Conservation (phyloP, 2,329 filamentous ascomycete genomes). For the Pseudophaeomoniella oleicola region DNA sequence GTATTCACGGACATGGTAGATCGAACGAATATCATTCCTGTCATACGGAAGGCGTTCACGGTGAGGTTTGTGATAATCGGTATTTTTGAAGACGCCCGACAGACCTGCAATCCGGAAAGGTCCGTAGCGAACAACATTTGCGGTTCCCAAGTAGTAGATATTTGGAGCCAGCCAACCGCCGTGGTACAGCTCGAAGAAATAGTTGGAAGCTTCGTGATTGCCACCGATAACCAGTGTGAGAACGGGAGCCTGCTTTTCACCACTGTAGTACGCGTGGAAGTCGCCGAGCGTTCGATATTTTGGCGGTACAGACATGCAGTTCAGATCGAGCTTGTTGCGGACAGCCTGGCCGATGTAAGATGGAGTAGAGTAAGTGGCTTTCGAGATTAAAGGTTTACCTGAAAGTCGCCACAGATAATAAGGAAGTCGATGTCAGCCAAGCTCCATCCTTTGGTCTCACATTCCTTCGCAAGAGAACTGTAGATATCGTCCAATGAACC, state of each 20-base stretch:
- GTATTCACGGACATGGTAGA: slow-evolving; percentile 78
- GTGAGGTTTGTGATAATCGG: slow-evolving; percentile 70
- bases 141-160: slow-evolving; percentile 89
- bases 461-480: too few relatives aligned
- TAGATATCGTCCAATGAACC: too few relatives aligned
- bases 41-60: slow-evolving; percentile 74
- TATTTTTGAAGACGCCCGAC: slow-evolving; percentile 87
- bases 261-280: slow-evolving; percentile 85
- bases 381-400: slow-evolving; percentile 35
- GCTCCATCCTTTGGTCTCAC: slow-evolving; percentile 48
- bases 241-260: slow-evolving; percentile 60
- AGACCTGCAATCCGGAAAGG: slow-evolving; percentile 74
- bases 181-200: slow-evolving; percentile 83
- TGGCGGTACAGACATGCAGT: slow-evolving; percentile 70
- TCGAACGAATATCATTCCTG: slow-evolving; percentile 55
- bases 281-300: slow-evolving; percentile 82
- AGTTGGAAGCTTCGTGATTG: slow-evolving; percentile 82
- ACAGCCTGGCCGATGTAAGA: slow-evolving; percentile 43
- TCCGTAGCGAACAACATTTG: slow-evolving; percentile 71
- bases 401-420: slow-evolving; percentile 90
- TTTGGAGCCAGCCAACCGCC: slow-evolving; percentile 91
- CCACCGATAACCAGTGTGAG: slow-evolving; percentile 82
- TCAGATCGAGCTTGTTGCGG: slow-evolving; percentile 74
- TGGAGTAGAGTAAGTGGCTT: slow-evolving; percentile 1
- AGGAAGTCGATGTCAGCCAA: slow-evolving; percentile 75